phyloP scores from a whole-genome alignment of 31 red algal genomes.

The Porphyra umbilicalis region DNA sequence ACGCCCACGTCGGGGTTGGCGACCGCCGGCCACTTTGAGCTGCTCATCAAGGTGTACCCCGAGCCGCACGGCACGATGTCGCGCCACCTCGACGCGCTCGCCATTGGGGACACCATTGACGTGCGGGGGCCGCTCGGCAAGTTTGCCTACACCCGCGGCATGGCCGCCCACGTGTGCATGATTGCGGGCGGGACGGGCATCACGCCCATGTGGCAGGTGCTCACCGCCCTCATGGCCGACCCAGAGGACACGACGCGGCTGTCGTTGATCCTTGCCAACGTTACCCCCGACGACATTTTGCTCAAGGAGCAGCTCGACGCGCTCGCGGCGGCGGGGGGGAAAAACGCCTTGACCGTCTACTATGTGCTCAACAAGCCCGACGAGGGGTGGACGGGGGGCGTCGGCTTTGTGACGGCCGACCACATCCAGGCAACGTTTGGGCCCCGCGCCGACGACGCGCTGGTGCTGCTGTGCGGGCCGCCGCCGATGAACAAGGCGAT shows the following conservation, averaged over 20 bases:
- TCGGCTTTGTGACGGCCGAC: slow-evolving; percentile 60
- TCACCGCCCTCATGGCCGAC: slow-evolving; percentile 41
- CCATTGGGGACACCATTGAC: slow-evolving; percentile 44
- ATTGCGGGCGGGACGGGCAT: slow-evolving; percentile 94
- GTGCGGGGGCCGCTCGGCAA: slow-evolving; percentile 79
- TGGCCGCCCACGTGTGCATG: slow-evolving; percentile 44
- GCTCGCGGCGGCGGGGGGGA: slow-evolving; percentile 13
- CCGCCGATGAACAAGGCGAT: slow-evolving; percentile 97
- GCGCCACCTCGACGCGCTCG: slow-evolving; percentile 60
- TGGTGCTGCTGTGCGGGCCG: slow-evolving; percentile 80
- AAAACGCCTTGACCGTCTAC: slow-evolving; percentile 49
- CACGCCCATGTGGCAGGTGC: slow-evolving; percentile 90
- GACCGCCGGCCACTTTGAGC: slow-evolving; percentile 58
- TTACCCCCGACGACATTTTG: slow-evolving; percentile 70
- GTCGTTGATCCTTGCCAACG: slow-evolving; percentile 79
- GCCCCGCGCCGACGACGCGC: slow-evolving; percentile 10
- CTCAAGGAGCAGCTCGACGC: slow-evolving; percentile 58
- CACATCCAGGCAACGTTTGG: slow-evolving; percentile 61
- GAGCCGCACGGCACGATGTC: slow-evolving; percentile 69
- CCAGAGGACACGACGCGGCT: slow-evolving; percentile 45
- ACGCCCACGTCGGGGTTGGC: slow-evolving; percentile 60
- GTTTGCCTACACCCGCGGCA: slow-evolving; percentile 49
- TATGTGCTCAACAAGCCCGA: slow-evolving; percentile 77
- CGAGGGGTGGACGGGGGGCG: slow-evolving; percentile 48
- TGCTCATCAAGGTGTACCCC: slow-evolving; percentile 89